Evolutionary conservation across 257 asterid genomes (phyloP), one percentile per base, ranked within the genome.

Genomic region (Echium plantagineum): DNA sequence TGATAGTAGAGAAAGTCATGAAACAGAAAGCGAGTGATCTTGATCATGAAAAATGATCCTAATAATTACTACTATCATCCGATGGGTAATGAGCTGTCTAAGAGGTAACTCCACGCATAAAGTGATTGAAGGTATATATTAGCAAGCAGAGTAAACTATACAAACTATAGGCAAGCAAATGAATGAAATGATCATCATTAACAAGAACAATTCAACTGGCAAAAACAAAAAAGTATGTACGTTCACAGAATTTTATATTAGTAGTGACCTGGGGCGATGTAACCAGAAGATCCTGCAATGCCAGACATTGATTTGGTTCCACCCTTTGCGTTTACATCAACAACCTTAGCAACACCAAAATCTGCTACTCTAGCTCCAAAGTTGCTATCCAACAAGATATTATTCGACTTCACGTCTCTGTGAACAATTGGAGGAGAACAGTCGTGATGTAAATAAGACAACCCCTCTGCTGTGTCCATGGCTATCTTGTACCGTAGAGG

Each of bases 251-350:
- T 24, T 24, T 24, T 3, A 24, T 1, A 24, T 54, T 51, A 31
- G 28, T 5, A 59, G 80, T 57, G 56, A 91, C 98, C 98, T 73
- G 98, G 98, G 13, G 98, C 98, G 61, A 91, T 91, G 72, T 91
- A 91, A 15, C 98, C 98, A 58, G 95, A 83, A 61, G 98, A 91
- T 4, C 98, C 98, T n/a, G 98, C 98, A 71, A 91, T 91, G 15
- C 77, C 95, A 16, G 98, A 91, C 98, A 91, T 91, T 19, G 95
- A 84, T 22, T 82, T 80, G 18, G 61, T 63, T 20, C 80, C 94
- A 15, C 80, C 94, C 71, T 82, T 91, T 7, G 81, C 88, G 61
- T 61, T 78, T 0, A 73, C 64, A 67, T 85, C 94, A n/a, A 91
- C 87, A 20, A 57, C 89, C 77, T 88, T 91, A 2, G 98, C 98